These are phyloP conservation scores for Rutstroemia sp. DNA, from an alignment of 2,329 filamentous ascomycete genomes.

Conservation along the genomic window DNA sequence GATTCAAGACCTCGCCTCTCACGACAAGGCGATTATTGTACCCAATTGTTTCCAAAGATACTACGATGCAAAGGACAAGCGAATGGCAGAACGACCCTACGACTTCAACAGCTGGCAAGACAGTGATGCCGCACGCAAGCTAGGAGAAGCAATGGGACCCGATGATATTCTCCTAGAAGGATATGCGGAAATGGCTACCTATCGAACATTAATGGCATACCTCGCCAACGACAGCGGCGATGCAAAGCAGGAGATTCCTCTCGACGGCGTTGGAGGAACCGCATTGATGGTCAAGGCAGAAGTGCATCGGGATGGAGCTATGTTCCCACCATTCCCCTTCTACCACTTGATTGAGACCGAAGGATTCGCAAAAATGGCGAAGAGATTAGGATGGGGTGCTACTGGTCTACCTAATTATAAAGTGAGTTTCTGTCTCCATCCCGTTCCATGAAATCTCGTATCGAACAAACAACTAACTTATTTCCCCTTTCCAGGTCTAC, in stretches of 20 bases:
- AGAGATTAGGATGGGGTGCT: conserved; percentile 74
- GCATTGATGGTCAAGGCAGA: conserved; percentile 92
- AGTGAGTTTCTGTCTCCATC: conserved; percentile 43
- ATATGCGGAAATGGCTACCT: conserved; percentile 88
- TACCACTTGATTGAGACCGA: conserved; percentile 98
- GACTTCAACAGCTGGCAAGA: conserved; percentile 99
- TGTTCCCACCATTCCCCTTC: conserved; percentile 96
- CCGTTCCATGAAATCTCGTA: not conserved
- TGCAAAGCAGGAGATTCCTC: conserved; percentile 54
- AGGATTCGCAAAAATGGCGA: conserved; percentile 96
- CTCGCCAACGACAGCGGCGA: conserved; percentile 55
- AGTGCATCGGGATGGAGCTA: conserved; percentile 92
- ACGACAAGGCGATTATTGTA: conserved; percentile 86
- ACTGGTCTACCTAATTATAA: conserved; percentile 95
- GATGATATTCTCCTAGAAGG: conserved; percentile 93
- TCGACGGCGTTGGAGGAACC: conserved; percentile 92
- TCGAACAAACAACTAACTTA: not conserved
- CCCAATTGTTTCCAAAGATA: conserved; percentile 94
- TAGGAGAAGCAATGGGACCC: conserved; percentile 73
- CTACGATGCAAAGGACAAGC: conserved; percentile 59
- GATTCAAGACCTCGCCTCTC: conserved; percentile 83
- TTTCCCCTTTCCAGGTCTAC: conserved; percentile 54
- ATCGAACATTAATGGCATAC: conserved; percentile 84
- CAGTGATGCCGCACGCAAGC: conserved; percentile 66
- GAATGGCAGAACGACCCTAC: conserved; percentile 73